Conservation (phyloP, 2,329 filamentous ascomycete species). For the Epichloe sp. region DNA sequence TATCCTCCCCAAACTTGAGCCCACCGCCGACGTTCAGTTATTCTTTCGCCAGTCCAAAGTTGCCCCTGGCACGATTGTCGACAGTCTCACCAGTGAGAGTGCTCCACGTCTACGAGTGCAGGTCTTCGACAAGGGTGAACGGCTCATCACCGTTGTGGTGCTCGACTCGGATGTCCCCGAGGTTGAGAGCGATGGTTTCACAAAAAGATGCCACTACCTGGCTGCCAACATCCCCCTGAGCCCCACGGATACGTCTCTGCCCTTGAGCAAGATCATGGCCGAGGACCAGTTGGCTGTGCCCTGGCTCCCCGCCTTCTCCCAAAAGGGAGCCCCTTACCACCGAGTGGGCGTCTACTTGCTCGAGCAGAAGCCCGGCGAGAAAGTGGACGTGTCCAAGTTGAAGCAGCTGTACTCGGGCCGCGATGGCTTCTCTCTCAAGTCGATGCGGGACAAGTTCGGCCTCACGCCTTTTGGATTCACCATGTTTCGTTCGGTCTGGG, state of each 20-base stretch:
- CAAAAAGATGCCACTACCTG: constrained; percentile 75
- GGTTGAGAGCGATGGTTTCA: constrained; percentile 59
- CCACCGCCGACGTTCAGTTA: constrained; percentile 66
- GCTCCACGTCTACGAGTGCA: constrained; percentile 70
- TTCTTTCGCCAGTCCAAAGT: constrained; percentile 61
- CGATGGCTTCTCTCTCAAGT: constrained; percentile 62
- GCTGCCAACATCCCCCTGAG: constrained; percentile 50
- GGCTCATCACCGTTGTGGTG: constrained; percentile 72
- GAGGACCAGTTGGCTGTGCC: constrained; percentile 57
- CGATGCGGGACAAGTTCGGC: constrained; percentile 56
- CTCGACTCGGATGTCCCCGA: constrained; percentile 87
- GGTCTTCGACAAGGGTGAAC: constrained; percentile 68
- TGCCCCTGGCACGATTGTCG: constrained; percentile 64
- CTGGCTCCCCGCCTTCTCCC: constrained; percentile 76
- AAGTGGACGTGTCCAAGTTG: constrained; percentile 44
- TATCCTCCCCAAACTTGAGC: constrained; percentile 67
- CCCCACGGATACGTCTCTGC: constrained; percentile 43
- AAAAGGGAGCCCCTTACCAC: constrained; percentile 83
- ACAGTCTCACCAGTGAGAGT: constrained; percentile 58
- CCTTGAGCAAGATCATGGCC: constrained; percentile 47
- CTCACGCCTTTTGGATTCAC: constrained; percentile 67
- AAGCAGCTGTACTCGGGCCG: constrained; percentile 39
- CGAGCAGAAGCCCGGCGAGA: constrained; percentile 54
- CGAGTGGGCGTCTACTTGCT: constrained; percentile 73
- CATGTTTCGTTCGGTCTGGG: constrained; percentile 83